A percentile compares a stretch with the other conserved stretches of the same genome.
Conservation (phyloP, 2,329 filamentous ascomycete species). For the Sporothrix brunneoviolacea region DNA sequence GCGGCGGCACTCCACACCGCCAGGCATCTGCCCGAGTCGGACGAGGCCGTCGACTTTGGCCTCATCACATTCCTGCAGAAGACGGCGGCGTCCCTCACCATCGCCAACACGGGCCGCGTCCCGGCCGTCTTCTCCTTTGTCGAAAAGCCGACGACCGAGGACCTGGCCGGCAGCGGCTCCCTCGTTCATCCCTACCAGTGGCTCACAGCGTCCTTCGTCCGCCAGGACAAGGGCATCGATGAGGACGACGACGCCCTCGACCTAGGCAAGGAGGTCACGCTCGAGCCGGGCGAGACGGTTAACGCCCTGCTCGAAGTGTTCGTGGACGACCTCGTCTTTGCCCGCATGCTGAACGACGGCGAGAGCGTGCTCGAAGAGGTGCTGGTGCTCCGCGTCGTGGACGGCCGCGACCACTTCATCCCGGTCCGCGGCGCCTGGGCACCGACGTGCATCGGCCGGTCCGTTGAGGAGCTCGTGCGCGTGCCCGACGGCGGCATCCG, state of each 20-base stretch:
- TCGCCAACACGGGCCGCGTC: slow-evolving; percentile 88
- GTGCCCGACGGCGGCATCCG: slow-evolving; percentile 77
- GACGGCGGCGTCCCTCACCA: slow-evolving; percentile 62
- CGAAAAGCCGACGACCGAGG: slow-evolving; percentile 54
- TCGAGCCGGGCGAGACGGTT: slow-evolving; percentile 80
- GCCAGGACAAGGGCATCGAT: slow-evolving; percentile 31
- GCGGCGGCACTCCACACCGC: slow-evolving; percentile 22
- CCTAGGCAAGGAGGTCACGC: slow-evolving; percentile 48
- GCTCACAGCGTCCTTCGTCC: slow-evolving; percentile 62
- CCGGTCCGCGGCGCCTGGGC: slow-evolving; percentile 72
- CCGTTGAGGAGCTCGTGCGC: slow-evolving; percentile 79
- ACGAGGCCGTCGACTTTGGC: slow-evolving; percentile 64
- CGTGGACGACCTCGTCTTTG: slow-evolving; percentile 56
- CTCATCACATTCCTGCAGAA: slow-evolving; percentile 62
- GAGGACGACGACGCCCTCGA: slow-evolving; percentile 33
- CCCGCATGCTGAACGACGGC: slow-evolving; percentile 65
- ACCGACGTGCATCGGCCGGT: slow-evolving; percentile 74
- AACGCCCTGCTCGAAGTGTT: slow-evolving; percentile 62
- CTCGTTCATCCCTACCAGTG: slow-evolving; percentile 47
- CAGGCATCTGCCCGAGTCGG: neutral
- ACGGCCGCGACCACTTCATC: slow-evolving; percentile 88
- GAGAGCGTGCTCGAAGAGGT: slow-evolving; percentile 69
- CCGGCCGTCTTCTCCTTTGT: slow-evolving; percentile 74
- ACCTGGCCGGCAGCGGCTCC: slow-evolving; percentile 25
- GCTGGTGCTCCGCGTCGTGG: slow-evolving; percentile 73